These are phyloP conservation scores for Pythium brachiatum DNA, from an alignment of 352 stramenopile species.

Conservation along the genomic window DNA sequence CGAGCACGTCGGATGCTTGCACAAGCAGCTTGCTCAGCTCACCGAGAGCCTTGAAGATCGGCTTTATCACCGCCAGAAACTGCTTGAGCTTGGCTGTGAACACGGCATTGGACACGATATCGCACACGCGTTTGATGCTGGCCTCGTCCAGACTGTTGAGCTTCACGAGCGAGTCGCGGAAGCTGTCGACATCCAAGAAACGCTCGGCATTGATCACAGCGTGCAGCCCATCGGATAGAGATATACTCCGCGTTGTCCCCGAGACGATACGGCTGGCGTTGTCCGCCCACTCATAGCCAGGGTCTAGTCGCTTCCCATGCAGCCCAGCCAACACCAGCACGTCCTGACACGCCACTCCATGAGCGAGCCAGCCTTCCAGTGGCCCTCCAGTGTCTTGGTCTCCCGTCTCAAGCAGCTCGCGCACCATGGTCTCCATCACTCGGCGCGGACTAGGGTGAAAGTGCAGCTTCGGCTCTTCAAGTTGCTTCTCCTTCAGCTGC, in stretches of 20 bases:
- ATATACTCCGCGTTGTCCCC: not conserved
- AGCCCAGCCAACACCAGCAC: not conserved
- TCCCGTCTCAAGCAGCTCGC: not conserved
- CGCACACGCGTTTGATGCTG: not conserved
- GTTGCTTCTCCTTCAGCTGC: not conserved
- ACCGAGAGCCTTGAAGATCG: not conserved
- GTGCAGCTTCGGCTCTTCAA: not conserved
- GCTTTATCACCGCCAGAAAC: not conserved
- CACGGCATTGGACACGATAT: not conserved
- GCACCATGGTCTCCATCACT: not conserved
- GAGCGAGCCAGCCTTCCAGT: not conserved
- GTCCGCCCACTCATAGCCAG: not conserved
- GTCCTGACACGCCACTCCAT: constrained; percentile 9
- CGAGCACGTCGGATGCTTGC: constrained; percentile 34
- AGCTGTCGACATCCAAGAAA: not conserved
- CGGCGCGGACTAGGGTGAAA: not conserved
- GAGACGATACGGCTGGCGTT: not conserved
- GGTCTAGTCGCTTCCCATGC: too few species aligned
- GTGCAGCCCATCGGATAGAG: not conserved
- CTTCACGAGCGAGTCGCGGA: not conserved
- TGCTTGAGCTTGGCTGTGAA: not conserved
- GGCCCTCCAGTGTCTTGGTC: not conserved
- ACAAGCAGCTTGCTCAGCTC: not conserved
- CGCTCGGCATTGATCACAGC: not conserved
- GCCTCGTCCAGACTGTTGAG: not conserved